These are phyloP conservation scores for Physocladia obscura DNA, from an alignment of 192 early-diverging fungal species.

Conservation along the genomic window DNA sequence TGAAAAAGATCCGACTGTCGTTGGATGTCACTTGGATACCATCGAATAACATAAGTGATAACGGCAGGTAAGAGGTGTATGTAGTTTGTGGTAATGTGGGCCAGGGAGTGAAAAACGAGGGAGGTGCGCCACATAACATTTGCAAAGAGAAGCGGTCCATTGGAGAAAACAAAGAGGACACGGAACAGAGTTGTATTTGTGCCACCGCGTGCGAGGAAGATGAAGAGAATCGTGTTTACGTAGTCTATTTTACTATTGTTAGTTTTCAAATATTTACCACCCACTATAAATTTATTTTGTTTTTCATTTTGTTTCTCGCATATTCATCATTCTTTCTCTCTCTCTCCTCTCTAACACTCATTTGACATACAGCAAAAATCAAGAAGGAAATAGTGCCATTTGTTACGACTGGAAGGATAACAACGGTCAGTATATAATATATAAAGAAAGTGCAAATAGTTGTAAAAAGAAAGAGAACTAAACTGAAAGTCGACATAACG, in stretches of 20 bases:
- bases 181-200: neutral
- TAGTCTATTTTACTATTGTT: slow-evolving; percentile 10
- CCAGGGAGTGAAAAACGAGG: slow-evolving; percentile 25
- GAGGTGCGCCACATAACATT: slow-evolving; percentile 22
- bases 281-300: no score
- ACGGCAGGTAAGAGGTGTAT: slow-evolving; percentile 20
- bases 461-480: neutral
- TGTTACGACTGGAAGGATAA: neutral
- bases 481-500: slow-evolving; percentile 27
- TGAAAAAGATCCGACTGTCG: neutral
- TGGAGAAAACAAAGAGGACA: slow-evolving; percentile 11
- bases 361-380: slow-evolving; percentile 26
- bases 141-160: slow-evolving; percentile 22
- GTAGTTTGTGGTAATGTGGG: slow-evolving; percentile 15
- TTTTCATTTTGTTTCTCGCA: no score
- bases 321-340: no score
- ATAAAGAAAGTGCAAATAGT: no score
- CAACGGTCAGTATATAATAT: no score
- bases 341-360: neutral
- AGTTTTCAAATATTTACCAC: neutral
- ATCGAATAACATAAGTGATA: slow-evolving; percentile 17
- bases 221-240: slow-evolving; percentile 16
- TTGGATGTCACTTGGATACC: neutral
- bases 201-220: neutral
- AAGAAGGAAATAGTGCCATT: slow-evolving; percentile 28